Percentiles rank a stretch among this genome's conserved stretches.
These are phyloP conservation scores for Singerocomus rubriflavus DNA, from an alignment of 1,284 basidiomycete genomes.

Conservation along the genomic window DNA sequence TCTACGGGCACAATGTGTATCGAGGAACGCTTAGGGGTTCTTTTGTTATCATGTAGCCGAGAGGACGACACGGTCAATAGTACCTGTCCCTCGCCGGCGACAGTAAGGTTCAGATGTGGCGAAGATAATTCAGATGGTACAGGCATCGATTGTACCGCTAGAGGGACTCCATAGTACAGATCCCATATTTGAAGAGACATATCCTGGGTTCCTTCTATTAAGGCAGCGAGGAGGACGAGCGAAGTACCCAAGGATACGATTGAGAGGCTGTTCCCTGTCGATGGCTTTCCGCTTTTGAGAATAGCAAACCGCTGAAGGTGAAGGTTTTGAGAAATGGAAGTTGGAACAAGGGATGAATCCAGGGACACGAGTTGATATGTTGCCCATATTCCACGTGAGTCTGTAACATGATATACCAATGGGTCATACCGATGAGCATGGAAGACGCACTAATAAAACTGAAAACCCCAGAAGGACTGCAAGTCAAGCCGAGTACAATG, in stretches of 20 bases:
- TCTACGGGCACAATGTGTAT: slow-evolving; percentile 57
- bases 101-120: slow-evolving; percentile 30
- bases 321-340: slow-evolving; percentile 37
- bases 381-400: slow-evolving; percentile 25
- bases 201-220: slow-evolving; percentile 42
- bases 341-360: slow-evolving; percentile 27
- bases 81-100: slow-evolving; percentile 46
- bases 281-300: slow-evolving; percentile 14
- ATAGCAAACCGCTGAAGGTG: slow-evolving; percentile 36
- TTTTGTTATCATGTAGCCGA: slow-evolving; percentile 16
- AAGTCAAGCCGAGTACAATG: slow-evolving; percentile 21
- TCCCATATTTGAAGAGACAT: slow-evolving; percentile 68
- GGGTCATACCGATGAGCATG: not conserved
- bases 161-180: slow-evolving; percentile 63
- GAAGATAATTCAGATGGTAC: slow-evolving; percentile 48
- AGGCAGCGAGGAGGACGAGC: slow-evolving; percentile 56
- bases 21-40: slow-evolving; percentile 40
- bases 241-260: slow-evolving; percentile 59
- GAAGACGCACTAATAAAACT: slow-evolving; percentile 30
- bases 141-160: slow-evolving; percentile 52
- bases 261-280: slow-evolving; percentile 34
- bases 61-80: slow-evolving; percentile 52
- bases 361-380: slow-evolving; percentile 41
- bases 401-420: slow-evolving; percentile 15
- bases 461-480: slow-evolving; percentile 27